Evolutionary conservation across 2,329 filamentous ascomycete species (phyloP), one percentile per base, ranked within the genome.

Genomic region (Alternaria consortialis): DNA sequence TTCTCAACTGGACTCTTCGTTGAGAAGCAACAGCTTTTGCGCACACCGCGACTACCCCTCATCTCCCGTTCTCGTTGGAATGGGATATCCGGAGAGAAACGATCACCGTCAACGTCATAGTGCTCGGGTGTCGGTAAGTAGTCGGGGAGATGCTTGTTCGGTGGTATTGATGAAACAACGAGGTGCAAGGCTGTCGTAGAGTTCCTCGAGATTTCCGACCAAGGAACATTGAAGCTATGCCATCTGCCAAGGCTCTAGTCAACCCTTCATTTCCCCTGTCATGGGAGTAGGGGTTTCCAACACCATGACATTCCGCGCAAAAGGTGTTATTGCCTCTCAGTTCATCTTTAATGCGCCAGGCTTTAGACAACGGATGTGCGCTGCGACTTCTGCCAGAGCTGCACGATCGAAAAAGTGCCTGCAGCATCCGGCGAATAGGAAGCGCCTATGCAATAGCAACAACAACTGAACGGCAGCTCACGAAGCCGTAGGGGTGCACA

Each of bases 161-260:
- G 53, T 31, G 29, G 29, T 36, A 47, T 43, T 32, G 52, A 51
- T 56, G 53, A 60, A 56, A 60, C 53, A 56, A 56, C 17, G 44
- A 60, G 31, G 44, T 43, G 46, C 53, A n/a, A 31, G 43, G 36
- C 27, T 50, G 37, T 20, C 34, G 36, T 43, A 37, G 32, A 39
- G 37, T 50, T 36, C 31, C 46, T 36, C 12, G 44, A 51, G n/a
- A 56, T 11, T 23, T 36, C 31, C 12, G 53, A 39, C 32, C 34
- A 27, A 51, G 48, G 25, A 31, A 27, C 34, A 27, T 44, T 39
- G 25, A 31, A 27, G 29, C 46, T 36, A 48, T 56, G 31, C 43
- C 44, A 43, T 44, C 12, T 48, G 57, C 52, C 52, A 56, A 60
- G 57, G 40, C 57, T 25, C 44, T 60, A 60, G 37, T 48, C 46